Conservation (phyloP, 1,139 yeast species). For the Diutina mesorugosa region DNA sequence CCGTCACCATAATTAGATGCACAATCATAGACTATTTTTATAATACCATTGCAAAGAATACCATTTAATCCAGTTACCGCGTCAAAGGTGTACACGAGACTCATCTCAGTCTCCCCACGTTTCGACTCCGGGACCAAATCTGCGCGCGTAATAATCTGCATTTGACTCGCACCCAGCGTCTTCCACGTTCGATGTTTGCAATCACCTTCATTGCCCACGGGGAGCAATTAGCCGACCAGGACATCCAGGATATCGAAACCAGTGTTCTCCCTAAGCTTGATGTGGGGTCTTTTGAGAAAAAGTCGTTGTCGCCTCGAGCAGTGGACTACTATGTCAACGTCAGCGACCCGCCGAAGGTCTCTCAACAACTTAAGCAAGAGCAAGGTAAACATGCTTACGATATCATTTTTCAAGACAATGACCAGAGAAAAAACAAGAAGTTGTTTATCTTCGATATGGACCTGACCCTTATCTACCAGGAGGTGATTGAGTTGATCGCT, state of each 20-base stretch:
- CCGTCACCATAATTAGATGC: neutral
- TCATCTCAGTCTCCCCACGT: neutral
- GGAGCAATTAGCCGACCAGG: slow-evolving; percentile 4
- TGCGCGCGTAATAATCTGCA: neutral
- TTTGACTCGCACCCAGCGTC: neutral
- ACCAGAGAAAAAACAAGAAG: slow-evolving; percentile 35
- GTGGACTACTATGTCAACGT: slow-evolving; percentile 7
- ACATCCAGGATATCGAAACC: slow-evolving; percentile 4
- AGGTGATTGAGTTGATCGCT: slow-evolving; percentile 92
- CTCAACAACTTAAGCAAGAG: slow-evolving; percentile 4
- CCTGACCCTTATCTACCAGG: slow-evolving; percentile 90
- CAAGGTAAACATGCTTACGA: slow-evolving; percentile 12
- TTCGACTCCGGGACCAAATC: neutral
- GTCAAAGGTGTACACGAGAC: neutral
- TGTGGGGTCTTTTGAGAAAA: slow-evolving; percentile 5
- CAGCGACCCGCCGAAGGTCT: slow-evolving; percentile 3
- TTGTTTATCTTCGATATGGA: slow-evolving; percentile 95
- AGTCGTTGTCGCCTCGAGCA: slow-evolving; percentile 6
- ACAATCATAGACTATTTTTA: too few species aligned
- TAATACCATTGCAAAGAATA: neutral
- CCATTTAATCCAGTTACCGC: neutral
- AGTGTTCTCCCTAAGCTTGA: slow-evolving; percentile 5
- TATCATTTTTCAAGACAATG: slow-evolving; percentile 19
- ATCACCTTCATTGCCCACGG: slow-evolving; percentile 8
- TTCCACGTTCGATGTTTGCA: slow-evolving; percentile 3